Base-by-base conservation (phyloP, 495 filamentous ascomycete species). In the Penicillium riverlandense region DNA sequence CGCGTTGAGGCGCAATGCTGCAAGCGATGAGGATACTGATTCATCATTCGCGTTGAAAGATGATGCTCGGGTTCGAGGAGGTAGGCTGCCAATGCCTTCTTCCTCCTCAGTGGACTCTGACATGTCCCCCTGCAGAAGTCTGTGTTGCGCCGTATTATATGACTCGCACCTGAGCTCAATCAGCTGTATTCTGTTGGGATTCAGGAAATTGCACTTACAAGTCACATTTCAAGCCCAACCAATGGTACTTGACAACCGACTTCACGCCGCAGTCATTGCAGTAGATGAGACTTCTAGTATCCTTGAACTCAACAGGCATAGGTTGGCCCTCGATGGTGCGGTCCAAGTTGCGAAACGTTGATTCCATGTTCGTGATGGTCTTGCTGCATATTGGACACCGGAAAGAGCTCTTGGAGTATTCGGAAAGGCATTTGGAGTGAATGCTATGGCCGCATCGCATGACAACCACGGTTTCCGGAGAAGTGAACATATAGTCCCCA, bases 371-470 rank as follows among this genome's bases (percentile, higher is more conserved):
- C 49, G 86, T 79, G 14, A 91, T 85, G 43, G 86, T 95, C 57
- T 88, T 86, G 60, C 82, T 91, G 74, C 92, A 99, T 31, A 96
- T 86, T 2, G 92, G 92, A 57, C 92, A 99, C 48, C 86, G 86
- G 66, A 97, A 97, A 2, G 89, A 92, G 6, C 74, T 78, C 51
- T 86, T 83, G 69, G 88, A 88, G 57, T 94, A 84, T 50, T 88
- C 78, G 29, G 83, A 76, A 56, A 92, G 87, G 66, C 92, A 99
- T 47, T 77, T 76, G 45, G 82, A 76, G 60, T 99, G 92, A 51
- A 99, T 92, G 61, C 89, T 92, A 62, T 99, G 92, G 8, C 94
- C 94, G 63, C 92, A 99, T 35, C 80, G 78, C 84, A 99, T 90
- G 57, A 95, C 94, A 31, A 95, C 88, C 8, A 99, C 89, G 1